Conservation (phyloP, 2,329 filamentous ascomycete genomes). For the Byssochlamys sp. region DNA sequence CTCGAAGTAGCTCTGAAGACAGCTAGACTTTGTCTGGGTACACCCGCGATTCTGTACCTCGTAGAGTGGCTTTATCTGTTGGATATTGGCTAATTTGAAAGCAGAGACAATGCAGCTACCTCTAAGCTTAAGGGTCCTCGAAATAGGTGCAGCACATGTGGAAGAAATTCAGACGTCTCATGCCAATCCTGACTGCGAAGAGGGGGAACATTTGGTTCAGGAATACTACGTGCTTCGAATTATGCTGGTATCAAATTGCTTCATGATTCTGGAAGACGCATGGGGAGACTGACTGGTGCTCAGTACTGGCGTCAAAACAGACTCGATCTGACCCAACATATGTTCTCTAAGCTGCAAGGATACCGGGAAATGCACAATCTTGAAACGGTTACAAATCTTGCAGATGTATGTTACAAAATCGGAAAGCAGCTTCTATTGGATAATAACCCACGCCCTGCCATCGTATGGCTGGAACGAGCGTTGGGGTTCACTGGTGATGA, state of each 20-base stretch:
- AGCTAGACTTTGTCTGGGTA: constrained; percentile 54
- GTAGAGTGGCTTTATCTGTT: constrained; percentile 7
- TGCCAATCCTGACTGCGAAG: no score
- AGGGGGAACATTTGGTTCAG: constrained; percentile 3
- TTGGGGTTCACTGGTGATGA: constrained; percentile 45
- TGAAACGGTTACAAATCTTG: constrained; percentile 49
- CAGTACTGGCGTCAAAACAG: constrained; percentile 67
- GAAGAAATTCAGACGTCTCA: no score
- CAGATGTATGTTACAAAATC: constrained; percentile 62
- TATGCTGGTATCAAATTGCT: constrained; percentile 40
- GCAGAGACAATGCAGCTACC: constrained; percentile 47
- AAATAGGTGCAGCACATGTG: constrained; percentile 30
- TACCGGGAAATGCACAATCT: constrained; percentile 35
- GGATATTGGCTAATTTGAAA: constrained; percentile 7
- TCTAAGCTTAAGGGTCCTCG: constrained; percentile 52
- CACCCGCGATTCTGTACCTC: constrained; percentile 11
- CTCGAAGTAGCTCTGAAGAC: constrained; percentile 60
- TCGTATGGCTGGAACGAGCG: constrained; percentile 66
- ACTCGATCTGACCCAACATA: constrained; percentile 66
- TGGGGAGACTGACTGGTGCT: background rate
- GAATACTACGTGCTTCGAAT: constrained; percentile 60
- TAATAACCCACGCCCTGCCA: constrained; percentile 46
- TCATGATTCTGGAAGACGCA: background rate
- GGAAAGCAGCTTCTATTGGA: constrained; percentile 51
- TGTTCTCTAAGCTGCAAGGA: constrained; percentile 55